Base-by-base conservation (phyloP, 176 grass and related monocot species). In the Musa schizocarpa region DNA sequence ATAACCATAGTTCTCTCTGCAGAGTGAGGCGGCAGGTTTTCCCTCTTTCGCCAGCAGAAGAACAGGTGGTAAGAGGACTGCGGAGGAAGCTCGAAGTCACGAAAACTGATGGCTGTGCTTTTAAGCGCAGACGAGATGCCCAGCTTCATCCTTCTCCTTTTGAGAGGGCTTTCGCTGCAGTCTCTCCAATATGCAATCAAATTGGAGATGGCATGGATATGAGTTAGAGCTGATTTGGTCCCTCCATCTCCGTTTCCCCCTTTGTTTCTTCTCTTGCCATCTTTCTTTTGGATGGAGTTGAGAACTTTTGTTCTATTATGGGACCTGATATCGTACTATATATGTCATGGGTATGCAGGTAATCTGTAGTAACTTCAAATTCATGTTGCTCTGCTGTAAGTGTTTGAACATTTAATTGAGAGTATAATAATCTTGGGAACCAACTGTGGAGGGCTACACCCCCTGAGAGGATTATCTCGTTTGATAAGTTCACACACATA, bases 151-250 rank as follows among this genome's bases (percentile, higher is more conserved):
- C 88, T 72, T 93, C 95, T 70, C 88, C 90, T 52, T 94, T 99
- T 8, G 95, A 99, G 86, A 89, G 90, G 82, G 89, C 90, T 73
- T 94, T 86, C 69, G 74, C 78, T 43, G 81, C 85, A 8, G 86
- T 88, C 50, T 83, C 88, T 73, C 95, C 86, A 54, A 90, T 93
- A 78, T 83, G 81, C 20, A 94, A 78, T 84, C 95, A 92, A 82
- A 73, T 86, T 78, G 95, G 95, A 80, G 95, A 99, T 78, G 86
- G 95, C 82, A 99, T 99, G 95, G 95, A 99, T 83, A 92, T 99
- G 95, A 92, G 90, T 81, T 94, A 90, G 80, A 83, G 86, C 76
- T 93, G 74, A 81, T 57, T 89, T 89, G 81, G 81, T 81, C 79
- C 81, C 70, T 83, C 77, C 84, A 67, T 76, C 83, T 87, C 73